Evolutionary conservation across 192 early-diverging fungal species (phyloP).

Genomic region (Dissophora globulifera): DNA sequence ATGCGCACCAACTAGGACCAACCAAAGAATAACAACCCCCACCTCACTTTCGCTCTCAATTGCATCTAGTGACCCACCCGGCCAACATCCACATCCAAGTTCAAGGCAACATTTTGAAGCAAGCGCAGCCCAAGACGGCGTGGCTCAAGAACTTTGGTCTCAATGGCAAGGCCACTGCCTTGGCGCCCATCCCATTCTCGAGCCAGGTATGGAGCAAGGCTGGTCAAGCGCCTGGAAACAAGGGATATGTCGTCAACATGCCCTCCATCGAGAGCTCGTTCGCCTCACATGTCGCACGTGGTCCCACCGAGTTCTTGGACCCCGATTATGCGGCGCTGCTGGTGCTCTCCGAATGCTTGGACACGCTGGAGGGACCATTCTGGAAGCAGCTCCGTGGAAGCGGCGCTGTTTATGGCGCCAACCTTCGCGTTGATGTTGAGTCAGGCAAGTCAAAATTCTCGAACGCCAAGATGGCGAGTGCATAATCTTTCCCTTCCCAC

Average conservation of each 20-base stretch:
- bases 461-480: too few relatives aligned
- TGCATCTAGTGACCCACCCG: constrained; percentile 60
- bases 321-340: constrained; percentile 65
- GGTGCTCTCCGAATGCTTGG: constrained; percentile 64
- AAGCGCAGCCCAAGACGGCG: constrained; percentile 55
- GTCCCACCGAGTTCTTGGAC: constrained; percentile 58
- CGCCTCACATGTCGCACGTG: constrained; percentile 59
- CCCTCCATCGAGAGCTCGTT: constrained; percentile 68
- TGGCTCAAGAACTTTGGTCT: constrained; percentile 51
- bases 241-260: constrained; percentile 59
- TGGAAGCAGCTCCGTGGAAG: constrained; percentile 72
- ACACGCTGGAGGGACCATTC: constrained; percentile 68
- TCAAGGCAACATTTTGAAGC: constrained; percentile 62
- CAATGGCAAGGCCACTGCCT: constrained; percentile 9
- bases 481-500: too few relatives aligned
- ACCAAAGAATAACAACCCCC: background rate
- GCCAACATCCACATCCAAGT: constrained; percentile 65
- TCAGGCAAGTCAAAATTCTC: constrained; percentile 31
- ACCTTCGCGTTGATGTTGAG: constrained; percentile 57
- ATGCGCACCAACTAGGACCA: background rate
- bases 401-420: constrained; percentile 65
- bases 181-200: constrained; percentile 54
- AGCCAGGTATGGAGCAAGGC: constrained; percentile 54
- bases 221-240: constrained; percentile 53
- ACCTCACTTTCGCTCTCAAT: too few relatives aligned